Evolutionary conservation across 495 filamentous ascomycete genomes (phyloP), one percentile per base, ranked within the genome.

Genomic region (Penicillium goetzii): DNA sequence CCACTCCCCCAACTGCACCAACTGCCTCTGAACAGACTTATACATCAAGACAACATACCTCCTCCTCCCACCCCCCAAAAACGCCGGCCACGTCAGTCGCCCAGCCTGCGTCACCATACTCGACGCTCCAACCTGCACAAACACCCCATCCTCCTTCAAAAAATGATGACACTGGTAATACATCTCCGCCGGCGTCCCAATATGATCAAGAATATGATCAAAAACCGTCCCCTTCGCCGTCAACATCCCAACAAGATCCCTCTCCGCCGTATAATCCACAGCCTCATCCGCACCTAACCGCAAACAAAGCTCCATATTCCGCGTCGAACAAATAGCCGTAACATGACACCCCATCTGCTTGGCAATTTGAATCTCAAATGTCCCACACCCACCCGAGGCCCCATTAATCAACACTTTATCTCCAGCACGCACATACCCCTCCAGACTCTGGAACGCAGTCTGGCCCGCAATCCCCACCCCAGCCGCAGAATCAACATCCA

Each of bases 381-480:
- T 77, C 0, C 89, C 89, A 6, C 78, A 80, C 0, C 89, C 88
- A 9, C 89, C 89, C 0, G 83, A 86, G 2, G 87, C 88, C 28
- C 86, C 88, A 59, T 90, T 90, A 64, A 92, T 81, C 70, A 91
- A 88, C 32, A 92, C 79, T 60, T 81, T 82, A 53, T 84, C 81
- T 6, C 84, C 85, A 0, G 67, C 26, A 45, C 80, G 78, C 53
- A 88, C 80, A 64, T 85, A 75, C 14, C 84, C 82, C n/a, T 74
- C 74, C 28, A 91, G 76, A 25, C 78, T 68, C 70, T 89, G 86
- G 52, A 85, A 87, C 0, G 86, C 84, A 1, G 88, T 87, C 65
- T 82, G 63, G 0, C 81, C 88, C 0, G 85, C 85, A 6, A 87
- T 78, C 0, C 82, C 81, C 14, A 89, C 34, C n/a, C 74, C 74